phyloP scores from a whole-genome alignment of 495 filamentous ascomycete species.

The Hypomontagnella monticulosa region DNA sequence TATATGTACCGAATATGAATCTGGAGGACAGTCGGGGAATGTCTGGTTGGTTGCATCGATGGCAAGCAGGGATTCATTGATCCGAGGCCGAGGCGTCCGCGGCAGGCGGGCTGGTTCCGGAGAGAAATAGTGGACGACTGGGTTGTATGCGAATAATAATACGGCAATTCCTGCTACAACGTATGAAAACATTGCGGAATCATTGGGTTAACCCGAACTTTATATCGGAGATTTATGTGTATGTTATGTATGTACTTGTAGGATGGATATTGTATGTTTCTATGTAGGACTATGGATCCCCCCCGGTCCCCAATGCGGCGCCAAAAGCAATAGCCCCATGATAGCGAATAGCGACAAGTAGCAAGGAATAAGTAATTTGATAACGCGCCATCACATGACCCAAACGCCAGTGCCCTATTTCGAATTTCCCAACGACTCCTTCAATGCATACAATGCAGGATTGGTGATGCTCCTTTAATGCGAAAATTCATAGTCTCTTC shows the following conservation, averaged over 20 bases:
- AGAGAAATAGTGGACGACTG: constrained; percentile 35
- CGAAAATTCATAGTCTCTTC: constrained; percentile 40
- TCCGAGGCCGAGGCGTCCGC: constrained; percentile 51
- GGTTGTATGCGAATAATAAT: constrained; percentile 40
- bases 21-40: constrained; percentile 41
- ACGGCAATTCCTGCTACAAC: constrained; percentile 41
- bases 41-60: constrained; percentile 48
- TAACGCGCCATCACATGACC: constrained; percentile 35
- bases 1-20: constrained; percentile 53
- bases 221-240: not conserved
- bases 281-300: too few relatives aligned
- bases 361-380: constrained; percentile 4
- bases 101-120: constrained; percentile 37
- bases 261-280: not conserved
- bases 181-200: constrained; percentile 45
- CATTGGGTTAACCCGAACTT: constrained; percentile 2
- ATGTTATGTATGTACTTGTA: constrained; percentile 6
- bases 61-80: constrained; percentile 56
- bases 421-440: constrained; percentile 1
- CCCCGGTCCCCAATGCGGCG: too few relatives aligned
- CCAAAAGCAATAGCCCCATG: constrained; percentile 1
- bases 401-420: constrained; percentile 9
- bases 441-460: constrained; percentile 7
- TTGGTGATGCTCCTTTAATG: constrained; percentile 4
- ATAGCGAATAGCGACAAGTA: constrained; percentile 2